These are phyloP conservation scores for Daldinia loculata DNA, from an alignment of 495 filamentous ascomycete species.

Conservation along the genomic window DNA sequence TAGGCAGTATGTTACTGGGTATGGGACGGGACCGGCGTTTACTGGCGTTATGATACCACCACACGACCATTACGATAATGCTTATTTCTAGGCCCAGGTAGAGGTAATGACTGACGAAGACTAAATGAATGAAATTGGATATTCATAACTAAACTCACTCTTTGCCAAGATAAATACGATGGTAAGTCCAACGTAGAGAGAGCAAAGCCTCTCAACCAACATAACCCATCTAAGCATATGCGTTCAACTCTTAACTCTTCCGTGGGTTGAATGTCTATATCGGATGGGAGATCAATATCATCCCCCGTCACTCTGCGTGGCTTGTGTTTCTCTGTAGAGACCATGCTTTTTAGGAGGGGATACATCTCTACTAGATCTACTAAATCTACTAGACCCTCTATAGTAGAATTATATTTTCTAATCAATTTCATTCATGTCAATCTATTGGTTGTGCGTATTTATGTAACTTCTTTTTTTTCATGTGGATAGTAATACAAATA, in stretches of 20 bases:
- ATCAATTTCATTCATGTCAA: neutral
- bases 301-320: conserved; percentile 61
- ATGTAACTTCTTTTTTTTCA: neutral
- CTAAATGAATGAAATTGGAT: neutral
- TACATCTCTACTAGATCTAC: conserved; percentile 35
- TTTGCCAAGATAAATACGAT: neutral
- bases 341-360: conserved; percentile 60
- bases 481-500: neutral
- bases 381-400: neutral
- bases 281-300: conserved; percentile 70
- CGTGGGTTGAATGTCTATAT: conserved; percentile 79
- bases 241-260: conserved; percentile 59
- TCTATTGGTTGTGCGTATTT: neutral
- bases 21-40: conserved; percentile 19
- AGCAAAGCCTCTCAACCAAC: neutral
- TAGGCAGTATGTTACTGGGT: neutral
- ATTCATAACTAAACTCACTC: neutral
- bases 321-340: conserved; percentile 49
- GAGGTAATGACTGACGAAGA: neutral
- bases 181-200: conserved; percentile 7
- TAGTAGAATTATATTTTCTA: neutral
- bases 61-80: conserved; percentile 1
- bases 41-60: conserved; percentile 30
- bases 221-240: conserved; percentile 75
- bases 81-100: conserved; percentile 10